These are phyloP conservation scores for Trypanosoma lewisi DNA, from an alignment of 208 protist genomes.

Conservation along the genomic window DNA sequence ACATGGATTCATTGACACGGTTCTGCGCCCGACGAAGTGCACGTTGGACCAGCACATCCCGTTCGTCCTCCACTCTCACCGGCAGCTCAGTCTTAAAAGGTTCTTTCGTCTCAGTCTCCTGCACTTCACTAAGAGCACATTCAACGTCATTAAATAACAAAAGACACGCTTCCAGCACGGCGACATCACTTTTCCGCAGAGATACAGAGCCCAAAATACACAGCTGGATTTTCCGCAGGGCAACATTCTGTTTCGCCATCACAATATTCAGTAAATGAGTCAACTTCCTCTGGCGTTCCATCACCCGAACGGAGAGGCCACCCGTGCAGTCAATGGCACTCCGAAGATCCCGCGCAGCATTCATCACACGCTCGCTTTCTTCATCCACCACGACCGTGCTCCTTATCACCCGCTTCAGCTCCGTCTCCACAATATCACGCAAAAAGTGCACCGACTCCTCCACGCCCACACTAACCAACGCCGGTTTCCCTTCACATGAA, in stretches of 20 bases:
- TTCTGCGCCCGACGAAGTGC: neutral
- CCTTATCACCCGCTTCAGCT: neutral
- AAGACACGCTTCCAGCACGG: conserved; percentile 25
- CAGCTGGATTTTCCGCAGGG: conserved; percentile 21
- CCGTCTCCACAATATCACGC: conserved; percentile 6
- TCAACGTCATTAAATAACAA: conserved; percentile 17
- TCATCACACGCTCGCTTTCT: neutral
- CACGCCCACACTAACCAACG: neutral
- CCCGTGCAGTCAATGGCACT: neutral
- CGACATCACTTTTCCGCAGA: neutral
- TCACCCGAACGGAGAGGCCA: neutral
- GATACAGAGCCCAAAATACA: conserved; percentile 7
- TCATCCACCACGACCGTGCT: conserved; percentile 1
- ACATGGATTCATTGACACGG: neutral
- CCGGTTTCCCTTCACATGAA: neutral
- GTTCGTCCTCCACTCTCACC: neutral
- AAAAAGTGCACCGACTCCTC: neutral
- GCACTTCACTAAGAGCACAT: neutral
- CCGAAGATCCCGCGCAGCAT: neutral
- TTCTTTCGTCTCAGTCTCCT: neutral
- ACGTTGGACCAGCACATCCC: neutral
- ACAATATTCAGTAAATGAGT: neutral
- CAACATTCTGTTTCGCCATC: conserved; percentile 14
- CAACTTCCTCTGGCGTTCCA: neutral
- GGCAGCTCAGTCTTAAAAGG: neutral